Conservation (phyloP, 257 asterid genomes). For the Ophiorrhiza pumila region DNA sequence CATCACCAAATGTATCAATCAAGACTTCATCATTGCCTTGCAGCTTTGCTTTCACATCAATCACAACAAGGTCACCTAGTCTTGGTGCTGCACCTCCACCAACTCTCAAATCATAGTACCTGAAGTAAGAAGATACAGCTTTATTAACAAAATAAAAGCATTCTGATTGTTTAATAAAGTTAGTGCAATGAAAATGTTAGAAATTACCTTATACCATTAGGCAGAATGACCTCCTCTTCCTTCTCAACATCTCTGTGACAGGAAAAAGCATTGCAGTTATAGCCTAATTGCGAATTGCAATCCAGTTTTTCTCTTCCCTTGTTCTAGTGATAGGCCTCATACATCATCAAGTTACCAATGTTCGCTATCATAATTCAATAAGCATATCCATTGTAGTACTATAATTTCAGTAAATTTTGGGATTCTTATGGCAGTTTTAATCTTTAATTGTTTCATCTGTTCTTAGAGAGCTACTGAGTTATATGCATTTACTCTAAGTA, state of each 20-base stretch:
- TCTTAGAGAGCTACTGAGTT: not conserved
- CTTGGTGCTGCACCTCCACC: conserved; percentile 72
- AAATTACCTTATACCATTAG: conserved; percentile 71
- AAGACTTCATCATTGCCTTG: conserved; percentile 57
- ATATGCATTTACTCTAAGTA: not conserved
- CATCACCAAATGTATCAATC: conserved; percentile 55
- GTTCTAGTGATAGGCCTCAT: not conserved
- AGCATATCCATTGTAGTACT: not conserved
- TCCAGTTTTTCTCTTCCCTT: not conserved
- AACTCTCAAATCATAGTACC: conserved; percentile 64
- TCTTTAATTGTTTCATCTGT: not conserved
- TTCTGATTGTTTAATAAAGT: not conserved
- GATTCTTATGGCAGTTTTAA: not conserved
- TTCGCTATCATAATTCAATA: not conserved
- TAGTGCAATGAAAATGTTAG: not conserved
- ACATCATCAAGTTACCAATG: not conserved
- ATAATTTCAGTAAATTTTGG: not conserved
- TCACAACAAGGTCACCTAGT: conserved; percentile 72
- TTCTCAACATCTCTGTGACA: conserved; percentile 67
- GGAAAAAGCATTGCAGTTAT: not conserved
- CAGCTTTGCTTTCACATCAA: conserved; percentile 64
- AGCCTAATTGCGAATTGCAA: not conserved
- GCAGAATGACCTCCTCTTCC: conserved; percentile 71
- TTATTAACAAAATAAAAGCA: not conserved
- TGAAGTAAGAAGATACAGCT: conserved; percentile 11